phyloP scores from a whole-genome alignment of 495 filamentous ascomycete species.

The Aspergillus panamensis region DNA sequence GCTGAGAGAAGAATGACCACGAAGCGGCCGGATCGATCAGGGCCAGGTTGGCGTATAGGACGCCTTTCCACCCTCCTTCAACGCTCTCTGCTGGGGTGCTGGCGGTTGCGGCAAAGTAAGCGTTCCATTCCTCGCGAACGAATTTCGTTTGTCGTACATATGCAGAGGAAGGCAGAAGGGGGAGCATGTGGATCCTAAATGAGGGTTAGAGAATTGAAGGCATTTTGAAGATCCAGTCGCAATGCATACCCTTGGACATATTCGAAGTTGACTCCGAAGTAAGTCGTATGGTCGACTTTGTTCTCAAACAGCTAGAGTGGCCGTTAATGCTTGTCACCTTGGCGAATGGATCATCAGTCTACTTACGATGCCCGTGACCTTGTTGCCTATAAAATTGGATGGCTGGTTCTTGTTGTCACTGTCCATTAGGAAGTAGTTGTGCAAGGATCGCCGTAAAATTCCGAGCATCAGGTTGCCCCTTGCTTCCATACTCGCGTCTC shows the following conservation, averaged over 20 bases:
- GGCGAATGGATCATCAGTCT: background rate
- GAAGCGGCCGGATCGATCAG: conserved; percentile 66
- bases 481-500: conserved; percentile 78
- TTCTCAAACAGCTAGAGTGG: conserved; percentile 78
- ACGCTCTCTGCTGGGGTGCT: conserved; percentile 53
- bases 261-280: conserved; percentile 78
- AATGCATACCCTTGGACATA: conserved; percentile 68
- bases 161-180: conserved; percentile 67
- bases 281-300: conserved; percentile 92
- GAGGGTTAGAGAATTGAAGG: conserved; percentile 4
- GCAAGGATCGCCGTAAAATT: conserved; percentile 64
- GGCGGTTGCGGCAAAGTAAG: conserved; percentile 58
- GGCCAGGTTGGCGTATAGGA: conserved; percentile 79
- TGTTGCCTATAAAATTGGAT: conserved; percentile 71
- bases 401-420: conserved; percentile 73
- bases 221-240: background rate
- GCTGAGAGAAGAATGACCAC: conserved; percentile 69
- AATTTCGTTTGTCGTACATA: conserved; percentile 66
- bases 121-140: conserved; percentile 80
- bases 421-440: conserved; percentile 77
- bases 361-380: conserved; percentile 77
- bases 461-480: conserved; percentile 82
- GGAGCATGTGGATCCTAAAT: conserved; percentile 87
- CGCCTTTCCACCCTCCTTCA: conserved; percentile 76
- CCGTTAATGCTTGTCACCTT: conserved; percentile 4